phyloP scores from a whole-genome alignment of 805 yeast species.

The Pachysolen tannophilus region DNA sequence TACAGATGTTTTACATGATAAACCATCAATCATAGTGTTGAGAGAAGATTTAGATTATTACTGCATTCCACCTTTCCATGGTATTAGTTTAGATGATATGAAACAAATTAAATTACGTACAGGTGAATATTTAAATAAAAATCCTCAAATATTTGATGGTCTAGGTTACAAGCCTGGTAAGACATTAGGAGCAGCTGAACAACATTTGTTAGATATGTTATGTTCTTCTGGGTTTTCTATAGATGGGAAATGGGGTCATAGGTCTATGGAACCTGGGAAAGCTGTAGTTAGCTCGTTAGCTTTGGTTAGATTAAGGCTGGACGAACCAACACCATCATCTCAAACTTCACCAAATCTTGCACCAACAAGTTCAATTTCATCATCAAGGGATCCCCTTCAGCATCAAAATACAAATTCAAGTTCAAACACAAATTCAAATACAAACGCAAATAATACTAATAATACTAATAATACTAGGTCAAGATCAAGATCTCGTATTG shows the following conservation, averaged over 20 bases:
- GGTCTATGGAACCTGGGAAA: conserved; percentile 81
- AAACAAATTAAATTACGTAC: conserved; percentile 63
- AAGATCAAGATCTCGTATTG: conserved; percentile 48
- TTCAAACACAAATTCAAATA: conserved; percentile 10
- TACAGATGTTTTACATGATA: conserved; percentile 60
- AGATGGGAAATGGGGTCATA: conserved; percentile 75
- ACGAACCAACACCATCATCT: conserved; percentile 13
- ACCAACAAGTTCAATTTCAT: conserved; percentile 20
- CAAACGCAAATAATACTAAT: too few species aligned
- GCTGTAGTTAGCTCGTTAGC: conserved; percentile 83
- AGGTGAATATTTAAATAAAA: conserved; percentile 54
- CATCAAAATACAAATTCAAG: conserved; percentile 15
- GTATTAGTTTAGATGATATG: conserved; percentile 51
- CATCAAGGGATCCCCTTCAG: conserved; percentile 27
- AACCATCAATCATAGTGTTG: conserved; percentile 86
- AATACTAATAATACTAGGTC: conserved; percentile 19
- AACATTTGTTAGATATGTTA: conserved; percentile 89
- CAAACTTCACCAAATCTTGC: conserved; percentile 8
- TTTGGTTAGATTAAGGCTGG: conserved; percentile 48
- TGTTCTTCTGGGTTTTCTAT: conserved; percentile 77
- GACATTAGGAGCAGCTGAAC: conserved; percentile 80
- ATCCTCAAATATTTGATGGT: conserved; percentile 68
- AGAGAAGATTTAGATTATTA: conserved; percentile 93
- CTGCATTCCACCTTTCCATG: conserved; percentile 69
- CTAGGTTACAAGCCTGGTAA: conserved; percentile 53